A percentile compares a stretch with the other conserved stretches of the same genome.
These are phyloP conservation scores for Martiniozyma asiatica DNA, from an alignment of 1,139 yeast genomes.

Conservation along the genomic window DNA sequence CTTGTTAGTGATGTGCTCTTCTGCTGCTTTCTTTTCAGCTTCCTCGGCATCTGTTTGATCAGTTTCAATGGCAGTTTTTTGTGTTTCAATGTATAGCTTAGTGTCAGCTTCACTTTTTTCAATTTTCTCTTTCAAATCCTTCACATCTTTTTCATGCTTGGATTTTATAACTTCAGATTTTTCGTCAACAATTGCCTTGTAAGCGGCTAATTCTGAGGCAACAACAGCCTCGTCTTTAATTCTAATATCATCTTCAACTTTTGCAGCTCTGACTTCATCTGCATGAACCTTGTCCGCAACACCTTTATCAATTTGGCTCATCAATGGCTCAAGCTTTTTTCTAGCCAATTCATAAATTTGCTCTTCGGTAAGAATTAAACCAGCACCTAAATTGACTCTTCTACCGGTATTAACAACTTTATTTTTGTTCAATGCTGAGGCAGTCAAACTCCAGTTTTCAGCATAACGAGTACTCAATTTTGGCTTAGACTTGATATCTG, in stretches of 20 bases:
- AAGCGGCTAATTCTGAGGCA: conserved; percentile 31
- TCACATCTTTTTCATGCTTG: conserved; percentile 29
- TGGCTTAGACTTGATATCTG: conserved; percentile 34
- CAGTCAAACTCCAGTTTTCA: conserved; percentile 38
- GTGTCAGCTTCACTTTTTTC: conserved; percentile 23
- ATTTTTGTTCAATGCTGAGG: conserved; percentile 31
- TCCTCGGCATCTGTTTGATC: conserved; percentile 34
- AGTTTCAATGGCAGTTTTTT: conserved; percentile 32
- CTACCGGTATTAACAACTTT: conserved; percentile 38
- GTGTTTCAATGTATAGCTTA: conserved; percentile 28
- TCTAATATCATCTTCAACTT: conserved; percentile 28
- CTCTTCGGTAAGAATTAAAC: conserved; percentile 41
- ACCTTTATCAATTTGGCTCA: conserved; percentile 38
- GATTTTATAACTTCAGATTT: conserved; percentile 29
- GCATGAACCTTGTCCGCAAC: conserved; percentile 33
- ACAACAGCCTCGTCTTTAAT: conserved; percentile 34
- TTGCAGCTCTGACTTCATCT: conserved; percentile 29
- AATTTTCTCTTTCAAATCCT: conserved; percentile 24
- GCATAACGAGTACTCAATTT: conserved; percentile 34
- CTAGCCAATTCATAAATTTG: conserved; percentile 48
- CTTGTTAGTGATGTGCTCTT: conserved; percentile 34
- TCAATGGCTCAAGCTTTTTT: conserved; percentile 43
- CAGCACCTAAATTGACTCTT: conserved; percentile 42
- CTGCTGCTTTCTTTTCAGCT: conserved; percentile 37
- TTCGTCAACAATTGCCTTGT: conserved; percentile 29